phyloP scores from a whole-genome alignment of 2,329 filamentous ascomycete species.

The Sclerotinia nivalis region DNA sequence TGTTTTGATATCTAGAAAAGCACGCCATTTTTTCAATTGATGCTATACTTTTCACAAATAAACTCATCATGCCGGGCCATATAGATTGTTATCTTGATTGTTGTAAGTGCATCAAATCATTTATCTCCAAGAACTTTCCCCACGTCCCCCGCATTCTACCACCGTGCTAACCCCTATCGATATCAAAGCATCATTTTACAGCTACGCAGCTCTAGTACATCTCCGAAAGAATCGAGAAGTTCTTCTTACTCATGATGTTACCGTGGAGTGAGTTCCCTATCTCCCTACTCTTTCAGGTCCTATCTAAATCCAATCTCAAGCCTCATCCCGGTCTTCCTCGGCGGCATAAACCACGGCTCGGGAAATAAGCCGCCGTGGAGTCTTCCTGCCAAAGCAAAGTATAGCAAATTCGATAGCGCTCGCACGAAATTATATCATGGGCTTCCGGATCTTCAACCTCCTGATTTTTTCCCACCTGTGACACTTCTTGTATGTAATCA shows the following conservation, averaged over 20 bases:
- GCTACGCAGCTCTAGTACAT: conserved; percentile 58
- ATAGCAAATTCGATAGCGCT: conserved; percentile 52
- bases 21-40: neutral
- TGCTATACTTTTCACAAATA: neutral
- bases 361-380: conserved; percentile 77
- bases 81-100: conserved; percentile 70
- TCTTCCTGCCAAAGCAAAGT: conserved; percentile 64
- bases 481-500: conserved; percentile 48
- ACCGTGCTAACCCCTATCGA: neutral
- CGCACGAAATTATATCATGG: conserved; percentile 55
- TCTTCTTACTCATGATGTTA: conserved; percentile 59
- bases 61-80: conserved; percentile 54
- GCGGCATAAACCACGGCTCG: conserved; percentile 57
- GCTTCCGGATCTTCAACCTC: conserved; percentile 45
- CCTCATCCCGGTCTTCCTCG: conserved; percentile 71
- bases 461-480: conserved; percentile 55
- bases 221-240: conserved; percentile 56
- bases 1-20: neutral
- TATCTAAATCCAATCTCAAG: conserved; percentile 44
- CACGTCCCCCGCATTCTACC: neutral
- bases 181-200: conserved; percentile 61
- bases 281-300: neutral
- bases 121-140: neutral
- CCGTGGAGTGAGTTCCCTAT: conserved; percentile 59
- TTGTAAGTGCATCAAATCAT: conserved; percentile 47